phyloP scores from a whole-genome alignment of 73 alveolate genomes.

The Paramecium caudatum region DNA sequence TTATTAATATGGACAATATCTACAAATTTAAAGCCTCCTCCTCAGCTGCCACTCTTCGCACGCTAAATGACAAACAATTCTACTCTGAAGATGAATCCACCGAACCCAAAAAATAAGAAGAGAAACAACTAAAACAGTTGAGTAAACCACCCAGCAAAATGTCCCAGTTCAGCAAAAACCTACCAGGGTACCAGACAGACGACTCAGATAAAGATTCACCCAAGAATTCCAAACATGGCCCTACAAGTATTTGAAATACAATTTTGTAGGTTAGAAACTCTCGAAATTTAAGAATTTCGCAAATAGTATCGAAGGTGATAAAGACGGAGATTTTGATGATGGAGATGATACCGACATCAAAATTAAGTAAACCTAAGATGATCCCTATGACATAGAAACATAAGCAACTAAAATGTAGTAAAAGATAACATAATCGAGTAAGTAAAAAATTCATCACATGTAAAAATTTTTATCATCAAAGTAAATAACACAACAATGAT shows the following conservation, averaged over 20 bases:
- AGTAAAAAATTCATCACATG: not conserved
- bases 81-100: constrained; percentile 62
- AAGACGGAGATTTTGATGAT: constrained; percentile 1
- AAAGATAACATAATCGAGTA: not conserved
- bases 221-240: constrained; percentile 5
- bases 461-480: not conserved
- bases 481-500: not conserved
- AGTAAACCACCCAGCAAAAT: constrained; percentile 66
- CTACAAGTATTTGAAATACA: not conserved
- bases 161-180: constrained; percentile 29
- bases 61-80: constrained; percentile 59
- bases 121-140: not conserved
- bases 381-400: not conserved
- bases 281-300: constrained; percentile 19
- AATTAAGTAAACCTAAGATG: not conserved
- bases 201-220: constrained; percentile 61
- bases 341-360: not conserved
- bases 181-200: constrained; percentile 48
- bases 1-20: not conserved
- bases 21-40: not conserved
- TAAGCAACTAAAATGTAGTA: not conserved
- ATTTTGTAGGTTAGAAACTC: constrained; percentile 1
- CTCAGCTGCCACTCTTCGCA: not conserved
- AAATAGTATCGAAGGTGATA: constrained; percentile 8
- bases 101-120: not conserved